Base-by-base conservation (phyloP, 192 early-diverging fungal genomes). In the Coemansia sp. region DNA sequence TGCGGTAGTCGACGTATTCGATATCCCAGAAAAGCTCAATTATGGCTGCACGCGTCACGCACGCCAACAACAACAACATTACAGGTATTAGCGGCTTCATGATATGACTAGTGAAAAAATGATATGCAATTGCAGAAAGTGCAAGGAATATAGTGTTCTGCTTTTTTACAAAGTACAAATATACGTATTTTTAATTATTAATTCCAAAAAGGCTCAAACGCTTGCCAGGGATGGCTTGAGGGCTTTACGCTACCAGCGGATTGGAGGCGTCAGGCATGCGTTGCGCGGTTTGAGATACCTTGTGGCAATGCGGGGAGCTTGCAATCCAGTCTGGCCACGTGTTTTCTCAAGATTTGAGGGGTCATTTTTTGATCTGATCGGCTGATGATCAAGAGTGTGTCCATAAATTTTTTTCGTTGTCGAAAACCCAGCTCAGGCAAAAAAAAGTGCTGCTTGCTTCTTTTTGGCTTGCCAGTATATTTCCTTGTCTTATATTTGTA, bases 21-120 rank as follows among this genome's bases (percentile, higher is more conserved):
- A 87, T 84, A 17, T 85, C 73, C 87, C 87, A 89, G 60, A 76
- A 54, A 50, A 77, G 80, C 53, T 83, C 82, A 26, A 88, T 76
- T 29, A 67, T 69, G 5, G 58, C 53, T 34, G 69, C 69, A 15
- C 22, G 39, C 39, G 39, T 39, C 6, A 40, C 26, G 9, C 39
- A 42, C 2, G 38, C 37, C 22, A 39, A 15, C 37, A 8, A 22
- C 7, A 38, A 26, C 8, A 24, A 8, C 19, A 26, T 24, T 41
- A 39, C n/a, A 57, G 22, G 26, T 19, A 46, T 2, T 7, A 46
- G 44, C 44, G 37, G 24, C 17, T 26, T 14, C 22, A 26, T 22
- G 36, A 33, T 2, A 15, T 7, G 10, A 35, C 17, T 14, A 18
- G 11, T 10, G 22, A 37, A 15, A 48, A 15, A 5, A 57, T 17